Evolutionary conservation across 164 flowering plant species (phyloP), one percentile per base, ranked within the genome.

Genomic region (Piper betle): DNA sequence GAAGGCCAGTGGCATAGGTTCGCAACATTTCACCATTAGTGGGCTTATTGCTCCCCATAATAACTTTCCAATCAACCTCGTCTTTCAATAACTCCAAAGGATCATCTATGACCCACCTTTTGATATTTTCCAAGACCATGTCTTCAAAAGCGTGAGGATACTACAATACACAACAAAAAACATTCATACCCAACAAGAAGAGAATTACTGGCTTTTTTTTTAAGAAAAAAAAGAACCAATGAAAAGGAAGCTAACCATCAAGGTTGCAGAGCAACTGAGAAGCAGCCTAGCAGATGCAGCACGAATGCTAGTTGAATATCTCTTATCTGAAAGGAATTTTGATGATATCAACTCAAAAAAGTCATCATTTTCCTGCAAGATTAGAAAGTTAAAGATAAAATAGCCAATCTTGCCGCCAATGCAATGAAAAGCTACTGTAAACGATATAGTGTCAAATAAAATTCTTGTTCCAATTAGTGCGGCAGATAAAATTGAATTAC

Each of bases 81-180:
- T 80, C 87, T 67, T 69, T 74, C 65, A 83, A 71, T 60, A 43
- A 66, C 60, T 69, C 73, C 20, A 68, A 59, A 56, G 65, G 70
- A 63, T 88, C 95, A 72, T 90, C 88, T 80, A 85, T 79, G 59
- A 82, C 87, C 99, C 99, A 90, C 19, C 62, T 68, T 77, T 85
- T 90, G 57, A 94, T 63, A 59, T 83, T 88, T 53, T 83, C 91
- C 74, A 83, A 60, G 54, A 91, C 95, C 37, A 69, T 60, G 37
- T 86, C 95, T 68, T 94, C 99, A 73, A 91, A 85, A 61, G 78
- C 84, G 70, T 84, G 92, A 39, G 98, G 97, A 85, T 84, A 85
- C 99, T 90, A 87, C 59, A 79, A 43, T 46, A 58, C 39, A 8
- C 16, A 54, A 54, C 60, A 69, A 59, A 46, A 8, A 39, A 58